Conservation (phyloP, 2,329 filamentous ascomycete species). For the Fusarium sambucinum region DNA sequence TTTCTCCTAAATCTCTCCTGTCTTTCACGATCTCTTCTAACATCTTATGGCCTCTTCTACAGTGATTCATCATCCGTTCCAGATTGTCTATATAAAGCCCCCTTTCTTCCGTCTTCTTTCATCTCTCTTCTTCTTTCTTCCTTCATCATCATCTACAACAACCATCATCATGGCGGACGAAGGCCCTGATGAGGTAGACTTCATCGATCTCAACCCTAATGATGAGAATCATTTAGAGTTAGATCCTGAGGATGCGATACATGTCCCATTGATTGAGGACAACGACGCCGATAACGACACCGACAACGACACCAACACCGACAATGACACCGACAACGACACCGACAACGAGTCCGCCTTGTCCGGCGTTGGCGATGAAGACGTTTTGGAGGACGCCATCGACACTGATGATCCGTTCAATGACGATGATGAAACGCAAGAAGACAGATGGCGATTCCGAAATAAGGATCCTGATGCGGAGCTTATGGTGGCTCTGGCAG, state of each 20-base stretch:
- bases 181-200: constrained; percentile 1
- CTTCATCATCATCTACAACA: not conserved
- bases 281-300: not conserved
- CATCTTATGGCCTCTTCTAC: not conserved
- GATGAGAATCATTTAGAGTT: not conserved
- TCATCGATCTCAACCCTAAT: constrained; percentile 15
- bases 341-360: not conserved
- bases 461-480: not conserved
- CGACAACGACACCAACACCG: not conserved
- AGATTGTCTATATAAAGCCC: not conserved
- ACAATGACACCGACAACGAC: not conserved
- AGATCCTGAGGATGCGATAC: not conserved
- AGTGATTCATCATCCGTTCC: constrained; percentile 6
- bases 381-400: not conserved
- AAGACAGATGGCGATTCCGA: not conserved
- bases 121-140: constrained; percentile 4
- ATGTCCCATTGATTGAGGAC: no score
- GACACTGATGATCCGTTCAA: not conserved
- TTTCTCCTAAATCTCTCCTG: not conserved
- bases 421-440: not conserved
- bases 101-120: not conserved
- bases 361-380: not conserved
- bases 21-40: not conserved
- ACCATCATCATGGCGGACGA: constrained; percentile 23
- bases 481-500: not conserved